Conservation (phyloP, 2,329 filamentous ascomycete genomes). For the Aspergillus sp. region DNA sequence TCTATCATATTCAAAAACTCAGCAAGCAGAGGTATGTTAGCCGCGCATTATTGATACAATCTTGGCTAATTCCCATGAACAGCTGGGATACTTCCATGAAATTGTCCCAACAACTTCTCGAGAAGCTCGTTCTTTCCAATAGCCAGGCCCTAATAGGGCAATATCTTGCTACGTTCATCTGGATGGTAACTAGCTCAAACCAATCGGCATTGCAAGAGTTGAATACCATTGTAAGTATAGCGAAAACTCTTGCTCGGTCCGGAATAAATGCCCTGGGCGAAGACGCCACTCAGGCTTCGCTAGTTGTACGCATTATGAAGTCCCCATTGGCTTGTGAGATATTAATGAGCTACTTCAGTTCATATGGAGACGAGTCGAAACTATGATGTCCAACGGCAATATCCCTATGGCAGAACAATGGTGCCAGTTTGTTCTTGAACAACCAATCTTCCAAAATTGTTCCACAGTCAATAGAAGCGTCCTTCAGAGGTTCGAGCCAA, state of each 20-base stretch:
- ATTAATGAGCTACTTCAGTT: conserved; percentile 44
- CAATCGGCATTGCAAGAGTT: conserved; percentile 29
- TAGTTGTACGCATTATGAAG: conserved; percentile 31
- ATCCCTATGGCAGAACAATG: conserved; percentile 57
- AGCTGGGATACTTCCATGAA: conserved; percentile 35
- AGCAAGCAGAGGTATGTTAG: conserved; percentile 43
- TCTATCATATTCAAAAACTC: conserved; percentile 62
- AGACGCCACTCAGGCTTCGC: conserved; percentile 50
- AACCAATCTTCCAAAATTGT: conserved; percentile 58
- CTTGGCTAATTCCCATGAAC: background rate
- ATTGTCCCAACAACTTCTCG: conserved; percentile 56
- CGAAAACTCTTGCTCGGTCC: conserved; percentile 35
- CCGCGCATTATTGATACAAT: background rate
- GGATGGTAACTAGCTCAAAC: conserved; percentile 52
- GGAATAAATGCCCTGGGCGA: conserved; percentile 47
- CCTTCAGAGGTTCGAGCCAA: conserved; percentile 51
- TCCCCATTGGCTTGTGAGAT: background rate
- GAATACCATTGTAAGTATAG: conserved; percentile 16
- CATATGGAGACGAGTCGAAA: conserved; percentile 73
- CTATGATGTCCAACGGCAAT: conserved; percentile 47
- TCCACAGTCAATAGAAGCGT: conserved; percentile 62
- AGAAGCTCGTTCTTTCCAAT: conserved; percentile 47
- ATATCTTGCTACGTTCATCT: conserved; percentile 60
- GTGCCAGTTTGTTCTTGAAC: conserved; percentile 60
- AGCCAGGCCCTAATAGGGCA: conserved; percentile 60